Evolutionary conservation across 2,329 filamentous ascomycete genomes (phyloP).

Genomic region (Paracoccidioides brasiliensis): DNA sequence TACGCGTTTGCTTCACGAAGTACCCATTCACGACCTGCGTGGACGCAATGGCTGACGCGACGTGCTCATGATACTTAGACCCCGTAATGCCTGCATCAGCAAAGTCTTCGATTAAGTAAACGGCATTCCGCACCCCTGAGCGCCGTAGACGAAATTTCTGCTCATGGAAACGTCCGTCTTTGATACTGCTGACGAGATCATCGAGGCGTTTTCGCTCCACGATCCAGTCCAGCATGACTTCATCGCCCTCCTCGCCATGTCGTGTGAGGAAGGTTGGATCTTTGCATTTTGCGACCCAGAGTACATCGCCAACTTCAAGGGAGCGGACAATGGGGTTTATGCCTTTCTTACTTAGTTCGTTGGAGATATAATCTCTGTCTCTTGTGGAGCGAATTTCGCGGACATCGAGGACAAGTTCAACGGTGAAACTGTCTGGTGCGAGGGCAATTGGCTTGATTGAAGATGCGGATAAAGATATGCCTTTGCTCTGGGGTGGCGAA

Average conservation of each 20-base stretch:
- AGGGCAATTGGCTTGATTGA: conserved; percentile 47
- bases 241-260: conserved; percentile 45
- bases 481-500: not conserved
- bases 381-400: conserved; percentile 61
- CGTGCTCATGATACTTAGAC: conserved; percentile 49
- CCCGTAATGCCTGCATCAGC: conserved; percentile 35
- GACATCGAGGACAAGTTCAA: conserved; percentile 60
- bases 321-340: conserved; percentile 53
- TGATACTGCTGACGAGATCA: conserved; percentile 67
- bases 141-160: conserved; percentile 68
- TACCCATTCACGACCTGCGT: conserved; percentile 68
- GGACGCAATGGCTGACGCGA: conserved; percentile 60
- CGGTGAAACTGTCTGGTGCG: conserved; percentile 52
- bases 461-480: not conserved
- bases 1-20: conserved; percentile 63
- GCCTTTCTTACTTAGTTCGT: conserved; percentile 54
- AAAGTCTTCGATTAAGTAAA: conserved; percentile 68
- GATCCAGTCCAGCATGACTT: conserved; percentile 67
- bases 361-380: conserved; percentile 64
- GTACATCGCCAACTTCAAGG: conserved; percentile 59
- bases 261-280: conserved; percentile 43
- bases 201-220: conserved; percentile 70
- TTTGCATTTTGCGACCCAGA: conserved; percentile 66
- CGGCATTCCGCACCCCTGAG: conserved; percentile 60
- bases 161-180: conserved; percentile 69